A percentile compares a stretch with the other conserved stretches of the same genome.
Conservation (phyloP, 2,329 filamentous ascomycete genomes). For the Decorospora gaudefroyi region DNA sequence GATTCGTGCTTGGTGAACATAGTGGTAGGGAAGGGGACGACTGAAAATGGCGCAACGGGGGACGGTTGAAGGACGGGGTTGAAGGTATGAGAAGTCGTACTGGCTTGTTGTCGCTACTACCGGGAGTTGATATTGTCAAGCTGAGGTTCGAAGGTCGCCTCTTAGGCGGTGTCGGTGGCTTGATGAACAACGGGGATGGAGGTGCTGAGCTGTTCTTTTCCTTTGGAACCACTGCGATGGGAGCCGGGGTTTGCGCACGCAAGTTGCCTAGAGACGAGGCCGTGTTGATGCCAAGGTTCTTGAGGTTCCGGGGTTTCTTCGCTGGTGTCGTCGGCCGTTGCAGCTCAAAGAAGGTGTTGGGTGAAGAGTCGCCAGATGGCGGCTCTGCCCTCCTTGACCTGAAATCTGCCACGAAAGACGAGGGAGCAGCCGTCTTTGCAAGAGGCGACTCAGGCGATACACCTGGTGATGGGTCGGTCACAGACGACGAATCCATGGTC, state of each 20-base stretch:
- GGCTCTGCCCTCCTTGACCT: conserved; percentile 44
- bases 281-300: conserved; percentile 78
- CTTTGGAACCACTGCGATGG: conserved; percentile 55
- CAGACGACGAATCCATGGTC: conserved; percentile 86
- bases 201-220: conserved; percentile 62
- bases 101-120: conserved; percentile 61
- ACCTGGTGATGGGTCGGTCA: conserved; percentile 88
- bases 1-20: conserved; percentile 57
- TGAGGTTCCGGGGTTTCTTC: conserved; percentile 78
- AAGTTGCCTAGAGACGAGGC: conserved; percentile 54
- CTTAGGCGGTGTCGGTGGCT: conserved; percentile 70
- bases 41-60: conserved; percentile 62
- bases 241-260: conserved; percentile 57
- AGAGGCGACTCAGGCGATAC: conserved; percentile 87
- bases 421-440: conserved; percentile 70
- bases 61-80: conserved; percentile 59
- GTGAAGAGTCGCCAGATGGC: conserved; percentile 51
- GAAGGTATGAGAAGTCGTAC: conserved; percentile 63
- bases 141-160: conserved; percentile 78
- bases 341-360: conserved; percentile 59
- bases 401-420: conserved; percentile 66
- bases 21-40: conserved; percentile 65
- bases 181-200: conserved; percentile 76
- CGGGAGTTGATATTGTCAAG: conserved; percentile 69
- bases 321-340: conserved; percentile 59